Conservation (phyloP, 2,329 filamentous ascomycete genomes). For the Sarocladiaceae sp. region DNA sequence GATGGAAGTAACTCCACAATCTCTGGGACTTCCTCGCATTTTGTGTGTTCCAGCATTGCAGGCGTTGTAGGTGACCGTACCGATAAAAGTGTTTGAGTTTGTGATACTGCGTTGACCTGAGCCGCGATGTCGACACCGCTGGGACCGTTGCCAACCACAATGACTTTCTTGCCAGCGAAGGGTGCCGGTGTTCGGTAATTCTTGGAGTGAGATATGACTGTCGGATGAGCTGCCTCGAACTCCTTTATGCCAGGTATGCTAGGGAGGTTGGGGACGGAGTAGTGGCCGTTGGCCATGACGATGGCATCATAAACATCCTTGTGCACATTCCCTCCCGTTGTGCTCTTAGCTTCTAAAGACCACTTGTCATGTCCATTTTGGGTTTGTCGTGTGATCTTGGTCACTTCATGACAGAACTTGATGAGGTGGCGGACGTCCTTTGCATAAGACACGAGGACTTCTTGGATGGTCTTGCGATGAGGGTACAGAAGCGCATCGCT, state of each 20-base stretch:
- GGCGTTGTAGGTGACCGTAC: conserved; percentile 45
- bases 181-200: conserved; percentile 62
- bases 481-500: conserved; percentile 66
- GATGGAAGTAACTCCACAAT: conserved; percentile 52
- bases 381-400: conserved; percentile 40
- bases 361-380: conserved; percentile 43
- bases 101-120: conserved; percentile 62
- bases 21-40: conserved; percentile 45
- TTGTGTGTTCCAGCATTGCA: conserved; percentile 36
- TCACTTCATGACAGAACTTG: conserved; percentile 63
- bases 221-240: conserved; percentile 55
- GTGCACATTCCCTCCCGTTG: conserved; percentile 34
- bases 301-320: conserved; percentile 63
- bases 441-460: conserved; percentile 70
- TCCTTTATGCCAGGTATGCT: conserved; percentile 50
- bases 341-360: conserved; percentile 50
- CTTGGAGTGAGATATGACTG: conserved; percentile 67
- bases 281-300: conserved; percentile 70
- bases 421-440: conserved; percentile 61
- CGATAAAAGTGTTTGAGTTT: conserved; percentile 57
- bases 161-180: conserved; percentile 64
- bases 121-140: conserved; percentile 77
- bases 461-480: conserved; percentile 59
- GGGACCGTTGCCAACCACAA: conserved; percentile 78
- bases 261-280: conserved; percentile 62